These are phyloP conservation scores for Penicillium egyptiacum DNA, from an alignment of 495 filamentous ascomycete species.

Conservation along the genomic window DNA sequence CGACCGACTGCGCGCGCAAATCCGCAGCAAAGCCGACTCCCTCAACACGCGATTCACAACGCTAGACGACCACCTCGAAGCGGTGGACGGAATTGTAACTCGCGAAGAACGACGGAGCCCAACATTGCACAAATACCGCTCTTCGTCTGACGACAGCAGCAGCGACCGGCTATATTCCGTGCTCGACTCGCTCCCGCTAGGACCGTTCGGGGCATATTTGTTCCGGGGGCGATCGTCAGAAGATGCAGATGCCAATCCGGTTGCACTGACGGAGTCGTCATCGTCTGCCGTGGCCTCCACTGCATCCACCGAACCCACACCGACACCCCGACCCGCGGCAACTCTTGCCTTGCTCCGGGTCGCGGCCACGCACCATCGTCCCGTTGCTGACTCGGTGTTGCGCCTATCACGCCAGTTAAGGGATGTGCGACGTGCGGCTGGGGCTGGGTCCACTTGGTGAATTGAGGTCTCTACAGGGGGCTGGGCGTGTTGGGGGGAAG, in stretches of 20 bases:
- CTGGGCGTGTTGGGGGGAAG: neutral
- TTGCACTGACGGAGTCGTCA: conserved; percentile 5
- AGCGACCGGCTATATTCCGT: conserved; percentile 11
- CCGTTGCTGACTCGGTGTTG: conserved; percentile 24
- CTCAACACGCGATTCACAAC: conserved; percentile 37
- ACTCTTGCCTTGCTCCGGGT: conserved; percentile 23
- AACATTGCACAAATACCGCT: neutral
- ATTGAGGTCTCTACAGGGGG: conserved; percentile 8
- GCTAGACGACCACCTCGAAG: conserved; percentile 46
- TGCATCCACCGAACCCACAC: neutral
- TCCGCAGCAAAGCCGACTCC: conserved; percentile 40
- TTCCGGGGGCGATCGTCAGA: conserved; percentile 17
- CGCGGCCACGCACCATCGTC: conserved; percentile 26
- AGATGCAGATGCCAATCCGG: conserved; percentile 10
- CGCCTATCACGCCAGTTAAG: conserved; percentile 20
- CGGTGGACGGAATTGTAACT: conserved; percentile 35
- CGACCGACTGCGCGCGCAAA: conserved; percentile 37
- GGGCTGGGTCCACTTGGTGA: conserved; percentile 17
- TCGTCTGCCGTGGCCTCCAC: conserved; percentile 6
- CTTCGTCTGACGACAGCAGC: neutral
- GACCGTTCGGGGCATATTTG: conserved; percentile 12
- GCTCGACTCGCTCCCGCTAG: conserved; percentile 21
- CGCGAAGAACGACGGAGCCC: conserved; percentile 24
- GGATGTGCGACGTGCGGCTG: conserved; percentile 18
- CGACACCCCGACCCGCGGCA: conserved; percentile 7